Evolutionary conservation across 257 asterid species (phyloP), one percentile per base, ranked within the genome.

Genomic region (Petunia axillaris): DNA sequence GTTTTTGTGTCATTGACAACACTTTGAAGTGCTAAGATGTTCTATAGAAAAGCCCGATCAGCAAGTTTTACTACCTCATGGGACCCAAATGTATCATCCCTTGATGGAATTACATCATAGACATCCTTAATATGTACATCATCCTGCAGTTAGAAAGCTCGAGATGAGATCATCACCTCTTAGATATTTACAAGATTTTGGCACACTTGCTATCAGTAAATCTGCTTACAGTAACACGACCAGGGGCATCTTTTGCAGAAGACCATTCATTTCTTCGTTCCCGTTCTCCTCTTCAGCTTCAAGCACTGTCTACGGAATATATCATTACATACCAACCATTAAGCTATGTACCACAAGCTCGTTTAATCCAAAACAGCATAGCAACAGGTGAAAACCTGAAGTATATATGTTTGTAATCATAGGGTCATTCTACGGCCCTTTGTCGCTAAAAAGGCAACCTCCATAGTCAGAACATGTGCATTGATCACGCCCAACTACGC

Each of bases 371-470:
- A 46, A 8, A 4, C 9, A 46, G 35, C 66, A 50, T 39, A 46
- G 37, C 1, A 9, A 37, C 6, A 38, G 58, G 64, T 6, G 38
- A 46, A 59, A 48, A 89, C 97, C 91, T 87, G 85, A 68, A 89
- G 89, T 77, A n/a, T n/a, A n/a, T n/a, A 77, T 84, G 58, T 83
- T 76, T 75, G 86, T 82, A 50, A 85, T 87, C 55, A 88, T 84
- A 46, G 92, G 93, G 86, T 91, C 92, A 79, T 85, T 89, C 97
- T 94, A 91, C n/a, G 97, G 97, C 58, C 97, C 97, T 77, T 87
- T 90, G 52, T 91, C 97, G 14, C 90, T 89, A 35, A 87, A 87
- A 53, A 90, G 85, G 76, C 97, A 90, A 64, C 93, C 90, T 2
- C 87, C 92, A 35, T 73, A 67, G 14, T 85, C 92, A 53, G 88